Percentiles rank a stretch among this genome's conserved stretches.
Conservation (phyloP, 1,284 basidiomycete genomes). For the Cutaneotrichosporon cutaneum region DNA sequence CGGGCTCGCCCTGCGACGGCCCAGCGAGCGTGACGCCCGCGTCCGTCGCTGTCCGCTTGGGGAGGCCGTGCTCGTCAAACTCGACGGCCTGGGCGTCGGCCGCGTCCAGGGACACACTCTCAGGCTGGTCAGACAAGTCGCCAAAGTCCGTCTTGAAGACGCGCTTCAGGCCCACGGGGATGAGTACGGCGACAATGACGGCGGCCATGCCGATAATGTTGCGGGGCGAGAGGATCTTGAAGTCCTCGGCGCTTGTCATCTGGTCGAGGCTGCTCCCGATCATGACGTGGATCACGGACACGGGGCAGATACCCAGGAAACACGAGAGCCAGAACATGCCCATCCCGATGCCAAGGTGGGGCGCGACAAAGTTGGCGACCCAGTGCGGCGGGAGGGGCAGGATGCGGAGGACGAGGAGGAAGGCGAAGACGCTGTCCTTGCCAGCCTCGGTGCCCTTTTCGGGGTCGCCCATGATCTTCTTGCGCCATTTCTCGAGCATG, state of each 20-base stretch:
- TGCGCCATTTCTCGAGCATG: conserved; percentile 50
- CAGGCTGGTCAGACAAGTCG: conserved; percentile 36
- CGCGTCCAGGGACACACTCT: conserved; percentile 7
- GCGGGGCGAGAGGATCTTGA: conserved; percentile 82
- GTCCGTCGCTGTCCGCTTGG: conserved; percentile 41
- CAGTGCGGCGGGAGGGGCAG: conserved; percentile 91
- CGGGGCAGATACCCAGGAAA: conserved; percentile 86
- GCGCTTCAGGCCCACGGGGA: conserved; percentile 77
- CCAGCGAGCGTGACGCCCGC: conserved; percentile 44
- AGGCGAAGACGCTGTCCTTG: conserved; percentile 57
- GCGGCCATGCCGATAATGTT: conserved; percentile 80
- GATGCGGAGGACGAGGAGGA: conserved; percentile 84
- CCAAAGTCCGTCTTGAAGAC: conserved; percentile 51
- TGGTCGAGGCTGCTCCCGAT: conserved; percentile 91
- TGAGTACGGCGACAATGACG: conserved; percentile 82
- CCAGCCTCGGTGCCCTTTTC: conserved; percentile 45
- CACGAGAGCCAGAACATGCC: conserved; percentile 86
- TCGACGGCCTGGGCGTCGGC: conserved; percentile 20
- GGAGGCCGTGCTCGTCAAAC: conserved; percentile 28
- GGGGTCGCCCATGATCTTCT: conserved; percentile 53
- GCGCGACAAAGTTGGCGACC: conserved; percentile 90
- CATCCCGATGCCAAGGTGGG: conserved; percentile 85
- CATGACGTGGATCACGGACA: conserved; percentile 90
- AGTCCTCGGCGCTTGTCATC: conserved; percentile 90
- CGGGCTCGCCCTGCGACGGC: conserved; percentile 11